Conservation (phyloP, 2,329 filamentous ascomycete genomes). For the Verticillium klebahnii region DNA sequence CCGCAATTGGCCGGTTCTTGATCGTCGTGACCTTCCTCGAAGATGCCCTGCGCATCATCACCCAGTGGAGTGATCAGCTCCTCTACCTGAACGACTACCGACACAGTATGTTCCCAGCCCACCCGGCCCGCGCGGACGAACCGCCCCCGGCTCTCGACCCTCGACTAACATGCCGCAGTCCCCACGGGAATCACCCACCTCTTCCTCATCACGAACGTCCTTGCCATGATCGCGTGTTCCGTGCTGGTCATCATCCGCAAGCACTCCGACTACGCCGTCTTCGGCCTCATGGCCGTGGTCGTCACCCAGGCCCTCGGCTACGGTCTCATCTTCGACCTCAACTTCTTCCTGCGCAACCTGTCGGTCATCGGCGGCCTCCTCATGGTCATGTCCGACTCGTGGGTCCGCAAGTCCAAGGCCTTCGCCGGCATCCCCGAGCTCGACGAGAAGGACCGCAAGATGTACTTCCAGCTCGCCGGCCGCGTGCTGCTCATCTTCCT, state of each 20-base stretch:
- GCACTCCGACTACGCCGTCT: conserved; percentile 89
- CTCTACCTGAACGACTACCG: conserved; percentile 89
- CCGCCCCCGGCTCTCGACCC: neutral
- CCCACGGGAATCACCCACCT: conserved; percentile 83
- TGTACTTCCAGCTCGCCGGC: conserved; percentile 99
- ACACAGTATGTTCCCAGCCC: conserved; percentile 65
- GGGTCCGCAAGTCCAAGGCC: conserved; percentile 95
- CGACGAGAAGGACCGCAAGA: conserved; percentile 99
- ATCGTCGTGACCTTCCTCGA: conserved; percentile 99
- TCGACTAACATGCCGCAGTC: conserved; percentile 48
- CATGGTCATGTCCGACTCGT: conserved; percentile 97
- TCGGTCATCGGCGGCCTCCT: conserved; percentile 95
- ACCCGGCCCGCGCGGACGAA: neutral
- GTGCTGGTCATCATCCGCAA: conserved; percentile 85
- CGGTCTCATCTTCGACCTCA: conserved; percentile 96
- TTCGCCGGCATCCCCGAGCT: conserved; percentile 90
- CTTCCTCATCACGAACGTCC: conserved; percentile 86
- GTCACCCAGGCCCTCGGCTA: conserved; percentile 93
- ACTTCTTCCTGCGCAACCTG: conserved; percentile 99
- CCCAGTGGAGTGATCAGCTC: conserved; percentile 95
- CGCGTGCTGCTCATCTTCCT: conserved; percentile 95
- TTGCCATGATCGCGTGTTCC: conserved; percentile 82
- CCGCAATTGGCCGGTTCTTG: conserved; percentile 91
- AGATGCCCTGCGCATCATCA: conserved; percentile 91
- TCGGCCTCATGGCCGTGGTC: conserved; percentile 84